Evolutionary conservation across 108 stramenopile species (phyloP), one percentile per base, ranked within the genome.

Genomic region (Stephanodiscus minutulus): DNA sequence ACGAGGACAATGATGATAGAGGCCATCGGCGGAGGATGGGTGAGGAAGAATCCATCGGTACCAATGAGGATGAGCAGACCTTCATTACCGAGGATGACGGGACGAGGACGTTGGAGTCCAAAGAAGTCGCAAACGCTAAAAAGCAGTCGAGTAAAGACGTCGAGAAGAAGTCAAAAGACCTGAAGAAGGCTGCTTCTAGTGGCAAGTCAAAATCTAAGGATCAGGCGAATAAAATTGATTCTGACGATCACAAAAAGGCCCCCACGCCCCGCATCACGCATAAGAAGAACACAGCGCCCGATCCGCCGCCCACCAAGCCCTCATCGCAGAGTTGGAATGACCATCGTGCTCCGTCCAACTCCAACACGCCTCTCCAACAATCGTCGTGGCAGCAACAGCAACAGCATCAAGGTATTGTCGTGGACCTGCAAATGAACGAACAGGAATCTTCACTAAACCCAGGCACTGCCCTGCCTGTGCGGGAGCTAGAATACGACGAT

Each of bases 401-500:
- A 24, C 53, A 54, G 53, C 22, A 54, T 10, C 21, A 22, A 5
- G 21, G 3, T 11, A 54, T 54, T 24, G 24, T 54, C 53, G 22
- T 54, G 22, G 22, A 54, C 53, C 53, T 22, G 1, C 53, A 54
- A 54, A 54, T 54, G 41, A 84, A 84, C 76, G 87, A 86, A 49
- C 87, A 91, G 47, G 90, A 91, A 66, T 78, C 77, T 22, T 64
- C 66, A 18, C 25, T 77, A 13, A 77, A 50, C 15, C 48, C 77
- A 6, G 59, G 33, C 21, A 27, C 60, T 33, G 66, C 59, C 27
- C 62, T 79, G 28, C 93, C 93, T 0, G 72, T 94, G 64, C 78
- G 60, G 58, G 90, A 89, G 49, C 70, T 94, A n/a, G 88, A 91
- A 64, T 91, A 90, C 62, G 90, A 94, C 57, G 88, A 90, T 39